Percentiles rank a stretch among this genome's conserved stretches.
Conservation (phyloP, 148 eudicot species). For the Linanthus parryae region DNA sequence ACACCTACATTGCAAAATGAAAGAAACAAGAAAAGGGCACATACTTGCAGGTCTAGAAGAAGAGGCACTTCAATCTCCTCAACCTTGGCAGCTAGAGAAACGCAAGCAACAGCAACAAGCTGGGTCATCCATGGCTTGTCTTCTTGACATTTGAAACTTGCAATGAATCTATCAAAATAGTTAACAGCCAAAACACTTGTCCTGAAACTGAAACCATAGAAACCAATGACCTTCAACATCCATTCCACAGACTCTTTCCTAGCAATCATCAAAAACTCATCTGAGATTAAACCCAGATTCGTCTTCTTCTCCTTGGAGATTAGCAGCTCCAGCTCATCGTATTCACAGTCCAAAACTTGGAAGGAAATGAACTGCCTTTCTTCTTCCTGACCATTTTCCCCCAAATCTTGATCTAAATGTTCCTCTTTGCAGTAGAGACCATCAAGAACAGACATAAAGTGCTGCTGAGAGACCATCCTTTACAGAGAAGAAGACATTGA, state of each 20-base stretch:
- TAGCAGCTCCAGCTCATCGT: conserved; percentile 39
- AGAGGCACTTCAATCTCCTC: conserved; percentile 71
- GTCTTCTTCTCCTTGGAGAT: conserved; percentile 50
- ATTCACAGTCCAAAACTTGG: conserved; percentile 23
- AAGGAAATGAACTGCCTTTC: conserved; percentile 5
- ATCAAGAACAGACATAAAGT: conserved; percentile 24
- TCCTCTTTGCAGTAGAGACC: conserved; percentile 40
- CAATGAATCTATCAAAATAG: conserved; percentile 58
- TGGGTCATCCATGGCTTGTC: conserved; percentile 80
- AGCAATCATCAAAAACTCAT: conserved; percentile 23
- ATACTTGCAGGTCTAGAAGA: conserved; percentile 66
- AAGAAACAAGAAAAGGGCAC: conserved; percentile 10
- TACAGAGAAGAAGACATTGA: conserved; percentile 24
- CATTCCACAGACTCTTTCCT: conserved; percentile 54
- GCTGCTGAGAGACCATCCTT: conserved; percentile 22
- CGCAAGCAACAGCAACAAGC: conserved; percentile 70
- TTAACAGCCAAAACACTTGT: conserved; percentile 57
- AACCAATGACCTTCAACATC: conserved; percentile 48
- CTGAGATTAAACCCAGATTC: conserved; percentile 3
- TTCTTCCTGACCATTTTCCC: conserved; percentile 4
- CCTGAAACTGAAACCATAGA: conserved; percentile 39
- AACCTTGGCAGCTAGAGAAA: conserved; percentile 78
- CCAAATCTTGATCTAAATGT: conserved; percentile 24
- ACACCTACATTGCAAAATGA: conserved; percentile 18
- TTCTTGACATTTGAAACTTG: conserved; percentile 35